These are phyloP conservation scores for Prasinococcaceae sp. DNA, from an alignment of 139 green algal species.

Conservation along the genomic window DNA sequence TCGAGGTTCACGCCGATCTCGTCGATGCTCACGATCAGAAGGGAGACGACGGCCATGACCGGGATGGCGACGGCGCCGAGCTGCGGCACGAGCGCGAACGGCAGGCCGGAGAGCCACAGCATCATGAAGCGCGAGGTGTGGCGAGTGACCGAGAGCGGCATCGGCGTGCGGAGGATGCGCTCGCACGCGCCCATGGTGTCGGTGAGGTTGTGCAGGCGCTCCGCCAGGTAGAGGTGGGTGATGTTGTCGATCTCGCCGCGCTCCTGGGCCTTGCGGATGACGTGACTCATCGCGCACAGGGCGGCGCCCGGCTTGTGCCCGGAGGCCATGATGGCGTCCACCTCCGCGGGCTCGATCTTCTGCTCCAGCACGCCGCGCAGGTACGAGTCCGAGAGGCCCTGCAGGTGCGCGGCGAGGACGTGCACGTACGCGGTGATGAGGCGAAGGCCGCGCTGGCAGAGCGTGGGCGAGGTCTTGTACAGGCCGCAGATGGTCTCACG, in stretches of 20 bases:
- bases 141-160: conserved; percentile 34
- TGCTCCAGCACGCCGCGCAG: no score
- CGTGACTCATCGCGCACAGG: conserved; percentile 13
- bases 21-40: conserved; percentile 62
- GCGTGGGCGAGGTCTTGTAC: no score
- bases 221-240: background rate
- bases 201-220: background rate
- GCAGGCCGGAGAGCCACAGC: conserved; percentile 54
- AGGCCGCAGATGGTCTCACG: no score
- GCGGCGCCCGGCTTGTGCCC: conserved; percentile 21
- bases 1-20: conserved; percentile 62
- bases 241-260: background rate
- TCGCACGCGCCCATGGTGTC: conserved; percentile 14
- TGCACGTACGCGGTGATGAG: no score
- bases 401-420: no score
- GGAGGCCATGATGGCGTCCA: conserved; percentile 6
- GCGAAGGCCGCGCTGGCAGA: no score
- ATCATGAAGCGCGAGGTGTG: conserved; percentile 32
- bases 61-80: conserved; percentile 31
- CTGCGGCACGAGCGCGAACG: conserved; percentile 55
- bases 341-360: conserved; percentile 9
- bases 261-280: conserved; percentile 5
- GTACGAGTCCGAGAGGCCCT: no score
- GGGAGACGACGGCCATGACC: conserved; percentile 46
- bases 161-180: conserved; percentile 33